phyloP scores from a whole-genome alignment of 805 yeast species.

The Wickerhamiella siamensis region DNA sequence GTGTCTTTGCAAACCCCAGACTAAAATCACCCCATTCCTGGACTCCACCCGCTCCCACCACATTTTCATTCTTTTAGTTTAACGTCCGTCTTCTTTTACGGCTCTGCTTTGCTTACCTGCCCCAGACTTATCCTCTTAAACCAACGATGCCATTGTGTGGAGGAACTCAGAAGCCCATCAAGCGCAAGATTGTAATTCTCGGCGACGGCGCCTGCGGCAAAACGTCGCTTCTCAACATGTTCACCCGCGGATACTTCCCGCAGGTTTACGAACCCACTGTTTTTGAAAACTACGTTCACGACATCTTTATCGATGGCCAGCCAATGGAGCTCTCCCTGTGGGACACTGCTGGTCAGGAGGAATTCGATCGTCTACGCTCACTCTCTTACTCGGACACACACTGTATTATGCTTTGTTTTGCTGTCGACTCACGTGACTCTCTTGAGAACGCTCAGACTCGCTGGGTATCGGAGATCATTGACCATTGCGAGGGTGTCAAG shows the following conservation, averaged over 20 bases:
- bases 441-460: conserved; percentile 86
- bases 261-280: conserved; percentile 98
- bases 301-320: conserved; percentile 87
- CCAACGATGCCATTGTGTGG: conserved; percentile 29
- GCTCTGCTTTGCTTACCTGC: no score
- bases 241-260: conserved; percentile 94
- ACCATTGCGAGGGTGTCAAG: conserved; percentile 93
- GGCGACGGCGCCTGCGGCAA: conserved; percentile 99
- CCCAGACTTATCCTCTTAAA: no score
- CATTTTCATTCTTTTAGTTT: no score
- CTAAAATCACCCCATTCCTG: no score
- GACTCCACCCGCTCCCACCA: no score
- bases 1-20: no score
- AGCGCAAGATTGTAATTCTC: conserved; percentile 81
- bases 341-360: conserved; percentile 99
- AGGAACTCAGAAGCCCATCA: conserved; percentile 34
- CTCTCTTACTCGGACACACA: conserved; percentile 90
- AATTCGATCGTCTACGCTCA: conserved; percentile 86
- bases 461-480: conserved; percentile 96
- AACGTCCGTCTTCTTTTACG: no score
- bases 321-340: conserved; percentile 84
- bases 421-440: conserved; percentile 88
- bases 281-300: conserved; percentile 93
- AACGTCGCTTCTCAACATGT: conserved; percentile 84
- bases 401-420: conserved; percentile 90